These are phyloP conservation scores for Aspergillus sclerotioniger DNA, from an alignment of 495 filamentous ascomycete genomes.

Conservation along the genomic window DNA sequence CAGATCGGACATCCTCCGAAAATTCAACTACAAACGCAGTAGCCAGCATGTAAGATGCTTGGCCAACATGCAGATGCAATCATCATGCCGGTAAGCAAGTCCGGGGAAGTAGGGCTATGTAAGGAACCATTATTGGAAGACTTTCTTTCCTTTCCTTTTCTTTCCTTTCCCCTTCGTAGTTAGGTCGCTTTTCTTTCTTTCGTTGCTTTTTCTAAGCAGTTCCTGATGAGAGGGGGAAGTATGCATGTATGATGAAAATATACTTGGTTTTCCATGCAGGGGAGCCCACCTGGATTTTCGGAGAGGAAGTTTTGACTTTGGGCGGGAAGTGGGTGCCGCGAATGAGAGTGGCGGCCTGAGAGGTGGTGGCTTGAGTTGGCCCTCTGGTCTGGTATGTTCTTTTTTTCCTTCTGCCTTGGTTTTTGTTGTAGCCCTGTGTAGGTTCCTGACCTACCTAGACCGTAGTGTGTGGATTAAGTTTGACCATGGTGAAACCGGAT, in stretches of 20 bases:
- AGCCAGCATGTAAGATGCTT: background rate
- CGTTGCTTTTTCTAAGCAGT: background rate
- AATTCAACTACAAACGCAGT: too few species aligned
- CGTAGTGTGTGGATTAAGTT: too few species aligned
- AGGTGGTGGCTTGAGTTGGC: background rate
- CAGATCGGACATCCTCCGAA: background rate
- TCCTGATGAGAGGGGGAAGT: too few species aligned
- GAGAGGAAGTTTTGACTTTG: background rate
- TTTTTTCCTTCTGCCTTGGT: background rate
- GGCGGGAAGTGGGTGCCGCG: background rate
- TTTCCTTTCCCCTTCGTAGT: background rate
- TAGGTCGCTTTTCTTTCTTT: background rate
- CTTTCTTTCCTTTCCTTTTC: background rate
- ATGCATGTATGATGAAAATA: too few species aligned
- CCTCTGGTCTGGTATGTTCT: background rate
- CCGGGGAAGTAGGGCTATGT: constrained; percentile 2
- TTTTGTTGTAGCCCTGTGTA: too few species aligned
- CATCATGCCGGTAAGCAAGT: background rate
- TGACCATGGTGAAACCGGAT: background rate
- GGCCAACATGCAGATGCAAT: background rate
- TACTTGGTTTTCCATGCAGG: too few species aligned
- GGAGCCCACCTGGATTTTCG: too few species aligned
- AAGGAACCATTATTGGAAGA: constrained; percentile 3
- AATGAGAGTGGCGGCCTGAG: background rate
- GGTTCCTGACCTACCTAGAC: too few species aligned